phyloP scores from a whole-genome alignment of 345 rosid genomes.

The Ricinus communis region DNA sequence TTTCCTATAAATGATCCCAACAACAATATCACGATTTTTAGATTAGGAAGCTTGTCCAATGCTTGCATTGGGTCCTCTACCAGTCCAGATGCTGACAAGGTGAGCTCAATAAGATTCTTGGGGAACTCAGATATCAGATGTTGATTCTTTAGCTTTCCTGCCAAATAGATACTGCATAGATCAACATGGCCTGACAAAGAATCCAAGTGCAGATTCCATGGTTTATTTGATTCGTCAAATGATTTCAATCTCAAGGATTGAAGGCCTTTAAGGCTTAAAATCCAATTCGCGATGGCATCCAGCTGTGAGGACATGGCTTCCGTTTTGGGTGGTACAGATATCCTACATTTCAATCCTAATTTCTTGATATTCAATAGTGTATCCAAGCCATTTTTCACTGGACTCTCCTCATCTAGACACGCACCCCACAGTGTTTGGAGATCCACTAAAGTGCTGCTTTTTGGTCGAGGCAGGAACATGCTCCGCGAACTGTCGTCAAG shows the following conservation, averaged over 20 bases:
- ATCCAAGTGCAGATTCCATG: not conserved
- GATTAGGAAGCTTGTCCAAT: conserved; percentile 19
- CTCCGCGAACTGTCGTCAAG: not conserved
- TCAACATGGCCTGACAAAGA: not conserved
- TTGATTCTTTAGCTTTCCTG: not conserved
- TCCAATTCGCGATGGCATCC: not conserved
- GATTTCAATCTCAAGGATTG: not conserved
- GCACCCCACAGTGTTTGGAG: conserved; percentile 3
- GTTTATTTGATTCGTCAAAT: not conserved
- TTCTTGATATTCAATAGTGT: not conserved
- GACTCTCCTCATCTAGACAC: not conserved
- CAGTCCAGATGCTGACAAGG: conserved; percentile 10
- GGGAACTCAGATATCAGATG: conserved; percentile 14
- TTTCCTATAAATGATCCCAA: conserved; percentile 13
- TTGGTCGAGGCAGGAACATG: not conserved
- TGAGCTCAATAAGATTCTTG: conserved; percentile 15
- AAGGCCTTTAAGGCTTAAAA: not conserved
- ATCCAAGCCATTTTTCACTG: not conserved
- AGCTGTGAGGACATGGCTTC: not conserved
- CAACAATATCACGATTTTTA: conserved; percentile 11
- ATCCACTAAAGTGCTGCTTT: not conserved
- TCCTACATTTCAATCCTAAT: not conserved
- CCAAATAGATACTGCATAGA: conserved; percentile 11
- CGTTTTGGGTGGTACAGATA: not conserved
- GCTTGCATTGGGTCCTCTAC: conserved; percentile 22